These are phyloP conservation scores for Jatropha curcas DNA, from an alignment of 345 rosid genomes.

Conservation along the genomic window DNA sequence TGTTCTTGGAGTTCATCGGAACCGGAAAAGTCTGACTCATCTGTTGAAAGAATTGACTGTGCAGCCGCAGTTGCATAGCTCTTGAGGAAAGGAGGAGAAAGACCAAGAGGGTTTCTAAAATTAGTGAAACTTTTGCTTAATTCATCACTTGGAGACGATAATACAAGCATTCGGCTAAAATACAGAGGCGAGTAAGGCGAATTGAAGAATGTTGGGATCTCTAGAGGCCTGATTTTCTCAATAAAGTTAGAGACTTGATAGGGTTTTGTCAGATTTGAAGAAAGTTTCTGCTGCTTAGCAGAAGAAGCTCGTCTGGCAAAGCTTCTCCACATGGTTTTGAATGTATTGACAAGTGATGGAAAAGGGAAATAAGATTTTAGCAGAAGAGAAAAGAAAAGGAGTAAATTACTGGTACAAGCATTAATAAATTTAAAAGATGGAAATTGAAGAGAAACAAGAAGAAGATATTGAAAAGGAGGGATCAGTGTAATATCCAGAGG, in stretches of 20 bases:
- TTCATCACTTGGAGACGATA: constrained; percentile 24
- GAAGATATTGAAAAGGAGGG: not conserved
- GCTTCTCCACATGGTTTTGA: constrained; percentile 69
- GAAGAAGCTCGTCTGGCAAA: constrained; percentile 48
- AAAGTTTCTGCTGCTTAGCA: constrained; percentile 39
- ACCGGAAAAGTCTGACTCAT: constrained; percentile 70
- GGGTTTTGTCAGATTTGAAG: constrained; percentile 11
- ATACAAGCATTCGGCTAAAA: constrained; percentile 21
- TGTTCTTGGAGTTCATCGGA: constrained; percentile 66
- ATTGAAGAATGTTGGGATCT: constrained; percentile 3
- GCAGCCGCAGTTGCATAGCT: constrained; percentile 58
- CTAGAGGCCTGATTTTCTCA: constrained; percentile 14
- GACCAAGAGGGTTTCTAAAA: constrained; percentile 14
- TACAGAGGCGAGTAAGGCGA: constrained; percentile 15
- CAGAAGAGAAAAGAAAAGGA: not conserved
- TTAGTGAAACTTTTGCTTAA: constrained; percentile 18
- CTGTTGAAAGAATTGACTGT: constrained; percentile 57
- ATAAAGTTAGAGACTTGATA: constrained; percentile 5
- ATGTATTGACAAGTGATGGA: not conserved
- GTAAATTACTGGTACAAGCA: not conserved
- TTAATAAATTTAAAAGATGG: not conserved
- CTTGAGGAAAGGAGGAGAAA: constrained; percentile 23
- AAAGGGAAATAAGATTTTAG: not conserved
- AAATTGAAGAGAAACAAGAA: not conserved
- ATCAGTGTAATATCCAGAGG: too few species aligned